phyloP scores from a whole-genome alignment of 1,284 basidiomycete genomes.

The Amylostereum chailletii region DNA sequence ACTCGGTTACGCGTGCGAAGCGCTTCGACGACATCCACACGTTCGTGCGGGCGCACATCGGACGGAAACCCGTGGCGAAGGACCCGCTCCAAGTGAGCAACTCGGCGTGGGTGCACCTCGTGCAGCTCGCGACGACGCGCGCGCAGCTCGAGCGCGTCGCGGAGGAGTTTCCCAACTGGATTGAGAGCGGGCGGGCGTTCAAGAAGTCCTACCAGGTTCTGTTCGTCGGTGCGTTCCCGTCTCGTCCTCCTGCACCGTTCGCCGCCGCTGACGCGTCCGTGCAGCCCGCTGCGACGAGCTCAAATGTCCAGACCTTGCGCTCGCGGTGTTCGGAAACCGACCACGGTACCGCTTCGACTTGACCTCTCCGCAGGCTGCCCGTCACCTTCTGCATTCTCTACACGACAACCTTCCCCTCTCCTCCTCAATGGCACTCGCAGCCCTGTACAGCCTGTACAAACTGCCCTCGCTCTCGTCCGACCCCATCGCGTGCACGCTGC shows the following conservation, averaged over 20 bases:
- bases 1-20: conserved; percentile 13
- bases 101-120: conserved; percentile 36
- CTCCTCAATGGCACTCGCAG: conserved; percentile 34
- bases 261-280: not conserved
- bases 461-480: conserved; percentile 46
- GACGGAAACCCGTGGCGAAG: conserved; percentile 9
- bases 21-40: conserved; percentile 19
- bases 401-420: conserved; percentile 34
- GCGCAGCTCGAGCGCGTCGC: conserved; percentile 37
- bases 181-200: conserved; percentile 32
- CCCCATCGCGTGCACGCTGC: conserved; percentile 46
- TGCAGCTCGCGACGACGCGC: conserved; percentile 36
- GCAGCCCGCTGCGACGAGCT: conserved; percentile 54
- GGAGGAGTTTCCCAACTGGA: conserved; percentile 38
- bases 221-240: conserved; percentile 39
- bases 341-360: conserved; percentile 51
- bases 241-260: too few species aligned
- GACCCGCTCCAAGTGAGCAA: conserved; percentile 19
- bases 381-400: conserved; percentile 35
- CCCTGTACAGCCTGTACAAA: conserved; percentile 43
- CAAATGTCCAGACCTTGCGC: conserved; percentile 41
- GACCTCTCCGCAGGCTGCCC: conserved; percentile 39
- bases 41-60: conserved; percentile 19
- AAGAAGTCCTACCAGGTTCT: conserved; percentile 28
- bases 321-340: conserved; percentile 52